Base-by-base conservation (phyloP, 1,284 basidiomycete genomes). In the Fistulinella staudtii region DNA sequence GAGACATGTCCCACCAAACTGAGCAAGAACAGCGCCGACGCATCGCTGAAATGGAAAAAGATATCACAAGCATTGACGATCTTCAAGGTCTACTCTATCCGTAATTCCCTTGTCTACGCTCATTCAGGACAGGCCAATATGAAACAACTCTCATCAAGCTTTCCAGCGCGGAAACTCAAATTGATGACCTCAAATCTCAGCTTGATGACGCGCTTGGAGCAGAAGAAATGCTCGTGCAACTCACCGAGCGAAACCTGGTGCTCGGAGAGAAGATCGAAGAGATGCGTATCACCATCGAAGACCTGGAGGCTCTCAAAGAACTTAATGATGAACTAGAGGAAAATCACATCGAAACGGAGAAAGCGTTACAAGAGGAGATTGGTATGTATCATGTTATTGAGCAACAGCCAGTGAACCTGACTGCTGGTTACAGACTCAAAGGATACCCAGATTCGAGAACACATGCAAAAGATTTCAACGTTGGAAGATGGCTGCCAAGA, bases 301-400 rank as follows among this genome's bases (percentile, higher is more conserved):
- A 99, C 60, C 80, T 97, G 13, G 95, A 99, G 61, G 84, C 94
- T 11, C 79, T 99, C 40, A 92, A 94, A 64, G 94, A 98, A 57
- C 83, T 99, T 43, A 93, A 86, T 52, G 95, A 99, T 54, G 96
- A 99, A 67, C 77, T 99, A 3, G 96, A 99, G 65, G 95, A 99
- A 68, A 93, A 90, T 58, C 95, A 99, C 55, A 65, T 91, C 7
- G 95, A 97, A 66, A 92, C 93, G 0, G 95, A 98, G 69, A 93
- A 90, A 66, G 81, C 87, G 31, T 69, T 99, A 52, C 86, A 94
- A 56, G 91, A 91, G 45, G 94, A 97, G 46, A 77, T 98, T 33
- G 86, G 91, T 89, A 39, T 41, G 76, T 61, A 20, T 33, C 22
- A 25, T 20, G 28, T 15, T 23, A 25, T 47, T 44, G 15, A 35